A percentile compares a stretch with the other conserved stretches of the same genome.
Evolutionary conservation across 768 basidiomycete genomes (phyloP).

Genomic region (Boletus vermiculosoides): DNA sequence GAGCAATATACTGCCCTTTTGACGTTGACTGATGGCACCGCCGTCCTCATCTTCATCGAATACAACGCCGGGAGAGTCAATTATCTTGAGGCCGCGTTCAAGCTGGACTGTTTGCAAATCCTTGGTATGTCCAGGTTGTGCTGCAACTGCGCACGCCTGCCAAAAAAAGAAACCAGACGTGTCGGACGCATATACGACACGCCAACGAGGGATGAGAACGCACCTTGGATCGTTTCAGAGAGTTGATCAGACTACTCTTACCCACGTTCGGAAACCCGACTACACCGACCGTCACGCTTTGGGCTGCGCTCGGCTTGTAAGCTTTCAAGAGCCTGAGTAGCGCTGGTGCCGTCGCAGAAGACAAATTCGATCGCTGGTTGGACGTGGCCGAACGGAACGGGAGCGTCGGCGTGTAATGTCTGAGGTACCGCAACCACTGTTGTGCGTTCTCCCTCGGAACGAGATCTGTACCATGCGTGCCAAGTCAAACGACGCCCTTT

Average conservation of each 20-base stretch:
- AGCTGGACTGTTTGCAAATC: constrained; percentile 89
- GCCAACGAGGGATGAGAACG: constrained; percentile 7
- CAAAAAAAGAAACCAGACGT: not conserved
- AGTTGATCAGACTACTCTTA: constrained; percentile 93
- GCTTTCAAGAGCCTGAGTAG: constrained; percentile 82
- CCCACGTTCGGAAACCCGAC: constrained; percentile 98
- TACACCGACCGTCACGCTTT: constrained; percentile 82
- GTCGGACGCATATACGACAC: not conserved
- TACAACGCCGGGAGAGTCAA: constrained; percentile 98
- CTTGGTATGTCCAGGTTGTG: constrained; percentile 92
- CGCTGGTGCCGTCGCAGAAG: constrained; percentile 71
- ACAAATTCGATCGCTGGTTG: constrained; percentile 77
- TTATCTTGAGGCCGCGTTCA: constrained; percentile 87
- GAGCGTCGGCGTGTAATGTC: constrained; percentile 88
- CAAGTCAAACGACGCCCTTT: not conserved
- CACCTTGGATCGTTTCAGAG: constrained; percentile 81
- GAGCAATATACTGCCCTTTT: constrained; percentile 61
- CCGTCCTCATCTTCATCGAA: constrained; percentile 76
- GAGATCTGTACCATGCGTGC: constrained; percentile 55
- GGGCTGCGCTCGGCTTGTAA: constrained; percentile 63
- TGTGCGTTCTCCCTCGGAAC: constrained; percentile 87
- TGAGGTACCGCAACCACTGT: constrained; percentile 87
- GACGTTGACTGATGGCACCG: constrained; percentile 45
- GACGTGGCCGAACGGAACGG: constrained; percentile 84
- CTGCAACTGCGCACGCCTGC: constrained; percentile 90